These are phyloP conservation scores for Penicillium capsulatum DNA, from an alignment of 2,329 filamentous ascomycete species.

Conservation along the genomic window DNA sequence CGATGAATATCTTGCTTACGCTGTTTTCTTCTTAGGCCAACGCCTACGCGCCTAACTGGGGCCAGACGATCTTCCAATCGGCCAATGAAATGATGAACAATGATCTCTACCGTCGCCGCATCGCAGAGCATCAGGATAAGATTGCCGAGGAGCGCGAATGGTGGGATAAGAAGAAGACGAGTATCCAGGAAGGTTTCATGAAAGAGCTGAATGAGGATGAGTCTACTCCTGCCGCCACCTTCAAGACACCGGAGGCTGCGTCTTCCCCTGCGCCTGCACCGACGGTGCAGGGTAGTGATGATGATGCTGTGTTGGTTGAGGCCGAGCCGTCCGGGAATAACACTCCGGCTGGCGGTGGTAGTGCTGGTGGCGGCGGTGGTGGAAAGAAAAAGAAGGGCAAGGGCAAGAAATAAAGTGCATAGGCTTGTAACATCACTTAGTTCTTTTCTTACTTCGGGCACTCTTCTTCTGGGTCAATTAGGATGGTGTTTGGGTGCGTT, in stretches of 20 bases:
- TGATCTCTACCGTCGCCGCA: conserved; percentile 65
- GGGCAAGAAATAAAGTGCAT: conserved; percentile 42
- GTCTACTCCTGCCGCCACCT: conserved; percentile 14
- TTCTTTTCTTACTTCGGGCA: conserved; percentile 4
- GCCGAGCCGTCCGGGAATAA: conserved; percentile 44
- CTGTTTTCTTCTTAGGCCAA: conserved; percentile 67
- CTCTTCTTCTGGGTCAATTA: conserved; percentile 5
- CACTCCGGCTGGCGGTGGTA: conserved; percentile 14
- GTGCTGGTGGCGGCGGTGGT: conserved; percentile 15
- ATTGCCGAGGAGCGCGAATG: conserved; percentile 73
- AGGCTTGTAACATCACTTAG: conserved; percentile 12
- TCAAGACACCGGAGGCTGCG: conserved; percentile 20
- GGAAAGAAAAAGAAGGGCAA: conserved; percentile 46
- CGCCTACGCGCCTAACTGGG: conserved; percentile 82
- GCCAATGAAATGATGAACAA: conserved; percentile 95
- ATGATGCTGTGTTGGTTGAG: conserved; percentile 76
- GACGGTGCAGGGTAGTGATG: conserved; percentile 51
- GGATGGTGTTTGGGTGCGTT: not conserved
- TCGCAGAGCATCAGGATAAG: conserved; percentile 70
- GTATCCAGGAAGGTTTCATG: conserved; percentile 73
- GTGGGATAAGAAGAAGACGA: conserved; percentile 81
- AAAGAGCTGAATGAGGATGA: conserved; percentile 62
- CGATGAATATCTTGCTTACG: not conserved
- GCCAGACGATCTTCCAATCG: conserved; percentile 91
- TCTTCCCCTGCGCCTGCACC: conserved; percentile 36